Base-by-base conservation (phyloP, 2,329 filamentous ascomycete species). In the Capronia epimyces region DNA sequence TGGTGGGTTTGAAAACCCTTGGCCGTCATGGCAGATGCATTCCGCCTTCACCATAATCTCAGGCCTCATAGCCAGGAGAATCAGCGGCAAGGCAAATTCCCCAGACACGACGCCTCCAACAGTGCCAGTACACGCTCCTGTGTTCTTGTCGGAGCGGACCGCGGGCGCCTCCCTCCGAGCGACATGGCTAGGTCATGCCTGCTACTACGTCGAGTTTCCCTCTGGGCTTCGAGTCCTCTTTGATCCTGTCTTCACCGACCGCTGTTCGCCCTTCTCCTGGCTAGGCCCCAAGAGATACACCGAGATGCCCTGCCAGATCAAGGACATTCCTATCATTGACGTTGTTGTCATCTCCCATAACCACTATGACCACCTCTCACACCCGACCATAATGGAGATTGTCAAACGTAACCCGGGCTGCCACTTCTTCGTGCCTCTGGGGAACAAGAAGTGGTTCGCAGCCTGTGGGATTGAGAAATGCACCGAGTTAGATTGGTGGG, bases 401-500 rank as follows among this genome's bases (percentile, higher is more conserved):
- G 76, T 82, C 48, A 76, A 81, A 59, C 74, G 78, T 46, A 83
- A 93, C 63, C 89, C 89, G 0, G 77, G 86, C 12, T 89, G 81
- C 34, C 88, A 94, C 58, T 96, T 93, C 71, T 93, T 95, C 57
- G 89, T 89, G 18, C 88, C 89, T 0, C 69, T 95, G 3, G 89
- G 89, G 1, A 81, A 95, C 50, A 87, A 86, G 67, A 73, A 78
- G 42, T 96, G 90, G 90, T 95, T 97, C 67, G 73, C 75, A 41
- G 71, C 75, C 2, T 76, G 75, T 21, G 88, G 87, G 1, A 80
- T 95, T 47, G 58, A 78, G 1, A 87, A 89, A 52, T 84, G 91
- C 37, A 94, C 88, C 0, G 90, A 96, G 71, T 68, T 96, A 63
- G 91, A 97, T 69, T 96, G 91, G 91, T 96, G 91, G 91, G 84